Base-by-base conservation (phyloP, 2,329 filamentous ascomycete genomes). In the Lachnellula arida region DNA sequence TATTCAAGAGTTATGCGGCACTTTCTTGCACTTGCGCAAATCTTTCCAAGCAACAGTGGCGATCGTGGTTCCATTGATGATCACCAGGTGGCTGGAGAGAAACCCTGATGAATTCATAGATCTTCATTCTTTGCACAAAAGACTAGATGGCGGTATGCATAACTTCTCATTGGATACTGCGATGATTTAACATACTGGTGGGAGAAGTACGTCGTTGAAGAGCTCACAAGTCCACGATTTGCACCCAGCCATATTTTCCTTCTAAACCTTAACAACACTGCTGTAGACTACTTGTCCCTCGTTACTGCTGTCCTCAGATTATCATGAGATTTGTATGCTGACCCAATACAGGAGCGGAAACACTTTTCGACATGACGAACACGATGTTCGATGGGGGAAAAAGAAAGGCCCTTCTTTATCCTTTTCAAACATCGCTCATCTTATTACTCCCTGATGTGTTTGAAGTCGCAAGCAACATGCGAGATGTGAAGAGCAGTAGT, bases 401-500 rank as follows among this genome's bases (percentile, higher is more conserved):
- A 59, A 77, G 80, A 48, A 82, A 78, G 61, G 75, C 76, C 3
- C 72, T 81, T 34, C 72, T 87, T 19, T 85, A 80, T 62, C 84
- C 85, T 15, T 74, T 88, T 51, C 85, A 88, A 66, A 83, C 78
- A 2, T 77, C 80, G 12, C 71, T 88, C 4, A 71, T 88, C 9
- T 79, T 88, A 56, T 74, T 88, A 8, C 72, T 87, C 8, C 85
- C 85, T 4, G 85, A 88, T 62, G 81, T 88, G 5, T 88, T 88
- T 61, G 83, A 87, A 69, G 82, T 87, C 35, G 85, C 84, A 25
- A 86, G 83, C 69, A 85, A 85, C 68, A 75, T 88, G 67, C 78
- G 83, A 56, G 84, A 87, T 60, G 78, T 78, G 32, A 87, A 85
- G 67, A 81, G 79, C 62, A 76, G 77, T 53, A 78, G 80, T 62